Evolutionary conservation across 129 eudicot species (phyloP), one percentile per base, ranked within the genome.

Genomic region (sunflower (Helianthus annuus)): DNA sequence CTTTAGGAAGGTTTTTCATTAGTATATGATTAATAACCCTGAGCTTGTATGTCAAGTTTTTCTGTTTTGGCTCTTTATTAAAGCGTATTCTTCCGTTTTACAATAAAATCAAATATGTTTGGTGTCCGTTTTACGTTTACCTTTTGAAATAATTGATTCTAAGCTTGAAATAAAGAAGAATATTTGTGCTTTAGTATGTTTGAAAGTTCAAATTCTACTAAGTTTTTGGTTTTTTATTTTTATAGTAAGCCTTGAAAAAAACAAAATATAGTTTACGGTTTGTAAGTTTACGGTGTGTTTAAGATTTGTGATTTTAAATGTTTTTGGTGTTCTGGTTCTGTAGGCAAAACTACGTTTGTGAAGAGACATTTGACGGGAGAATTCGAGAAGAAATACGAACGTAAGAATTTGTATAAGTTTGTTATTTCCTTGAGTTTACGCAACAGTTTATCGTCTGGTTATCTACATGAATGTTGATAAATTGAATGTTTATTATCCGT

Each of bases 331-430:
- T 51, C 16, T 62, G 3, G 10, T 24, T 62, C 8, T 77, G 38
- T 84, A 89, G 96, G 96, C 38, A 89, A 89, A 80, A 89, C 96
- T 3, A 89, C 96, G 7, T 89, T 89, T 62, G 96, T 89, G 75
- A 89, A 89, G 77, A 85, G 96, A 39, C 96, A 89, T 83, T 85
- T 88, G 62, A 88, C 96, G 0, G 96, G 96, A 53, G 96, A 88
- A 71, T 88, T 88, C 34, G 96, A 89, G 82, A 89, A 89, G 96
- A 89, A 85, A 83, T 89, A 89, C 56, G 96, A 89, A 65, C 96
- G 96, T 88, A 74, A 85, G 81, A 57, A 29, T 13, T 67, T 48
- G 27, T 45, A 9, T 14, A 34, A 22, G 66, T 36, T 56, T 58
- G 40, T 39, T 39, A 57, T n/a, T 16, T 17, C 32, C 6, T 32